Conservation (phyloP, 2,329 filamentous ascomycete genomes). For the Ilyonectria robusta region DNA sequence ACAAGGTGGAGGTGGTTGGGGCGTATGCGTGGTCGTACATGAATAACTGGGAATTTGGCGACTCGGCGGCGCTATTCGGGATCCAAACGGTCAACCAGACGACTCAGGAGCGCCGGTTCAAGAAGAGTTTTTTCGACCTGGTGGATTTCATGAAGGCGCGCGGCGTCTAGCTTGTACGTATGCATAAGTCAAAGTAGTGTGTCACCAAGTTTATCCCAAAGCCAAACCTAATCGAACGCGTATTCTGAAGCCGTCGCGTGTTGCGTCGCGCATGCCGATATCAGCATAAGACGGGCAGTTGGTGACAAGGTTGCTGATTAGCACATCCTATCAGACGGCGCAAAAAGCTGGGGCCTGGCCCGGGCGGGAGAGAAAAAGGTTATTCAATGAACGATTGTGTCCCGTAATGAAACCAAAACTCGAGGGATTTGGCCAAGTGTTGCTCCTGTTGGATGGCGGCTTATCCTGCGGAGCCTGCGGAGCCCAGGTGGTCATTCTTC, state of each 20-base stretch:
- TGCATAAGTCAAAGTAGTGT: background rate
- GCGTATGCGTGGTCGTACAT: slow-evolving; percentile 67
- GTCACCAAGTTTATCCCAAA: background rate
- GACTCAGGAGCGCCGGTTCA: slow-evolving; percentile 64
- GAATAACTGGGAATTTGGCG: slow-evolving; percentile 71
- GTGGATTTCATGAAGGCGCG: slow-evolving; percentile 64
- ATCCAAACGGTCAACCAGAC: slow-evolving; percentile 70
- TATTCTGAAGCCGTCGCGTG: background rate
- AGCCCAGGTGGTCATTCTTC: background rate
- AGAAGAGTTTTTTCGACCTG: slow-evolving; percentile 72
- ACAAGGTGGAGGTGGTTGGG: slow-evolving; percentile 68
- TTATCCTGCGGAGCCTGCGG: slow-evolving; percentile 3
- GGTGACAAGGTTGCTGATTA: background rate
- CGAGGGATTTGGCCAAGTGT: too few species aligned
- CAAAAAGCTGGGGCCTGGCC: background rate
- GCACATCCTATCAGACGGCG: background rate
- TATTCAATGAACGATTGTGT: background rate
- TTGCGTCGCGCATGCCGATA: background rate
- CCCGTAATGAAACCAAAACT: background rate
- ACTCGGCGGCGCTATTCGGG: slow-evolving; percentile 62
- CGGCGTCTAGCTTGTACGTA: slow-evolving; percentile 36
- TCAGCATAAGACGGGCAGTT: background rate
- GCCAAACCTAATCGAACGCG: background rate
- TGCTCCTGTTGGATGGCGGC: background rate
- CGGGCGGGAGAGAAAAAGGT: background rate